Conservation (phyloP, 2,329 filamentous ascomycete genomes). For the Nothomitra cinnamomea region DNA sequence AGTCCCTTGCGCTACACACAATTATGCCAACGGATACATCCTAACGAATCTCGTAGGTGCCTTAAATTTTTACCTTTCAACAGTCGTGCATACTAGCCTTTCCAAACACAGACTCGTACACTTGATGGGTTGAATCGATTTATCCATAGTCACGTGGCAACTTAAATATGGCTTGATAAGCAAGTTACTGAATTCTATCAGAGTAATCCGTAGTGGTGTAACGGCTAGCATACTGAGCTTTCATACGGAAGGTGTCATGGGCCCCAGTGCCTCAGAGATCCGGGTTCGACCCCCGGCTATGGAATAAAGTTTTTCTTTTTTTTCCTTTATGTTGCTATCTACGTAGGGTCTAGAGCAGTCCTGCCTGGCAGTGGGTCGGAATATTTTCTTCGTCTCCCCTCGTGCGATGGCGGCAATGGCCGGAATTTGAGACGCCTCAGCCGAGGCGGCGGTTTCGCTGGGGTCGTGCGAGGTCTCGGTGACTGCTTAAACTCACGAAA, state of each 20-base stretch:
- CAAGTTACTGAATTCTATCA: background rate
- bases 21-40: background rate
- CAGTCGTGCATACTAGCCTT: background rate
- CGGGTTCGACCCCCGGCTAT: constrained; percentile 1
- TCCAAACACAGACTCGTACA: background rate
- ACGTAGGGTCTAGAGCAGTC: too few relatives aligned
- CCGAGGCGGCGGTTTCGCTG: too few relatives aligned
- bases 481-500: too few relatives aligned
- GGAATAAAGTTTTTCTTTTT: background rate
- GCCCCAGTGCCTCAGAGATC: background rate
- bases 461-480: too few relatives aligned
- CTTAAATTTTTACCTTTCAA: too few relatives aligned
- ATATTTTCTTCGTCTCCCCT: too few relatives aligned
- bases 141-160: background rate
- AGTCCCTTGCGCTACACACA: background rate
- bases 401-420: too few relatives aligned
- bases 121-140: background rate
- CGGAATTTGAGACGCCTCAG: too few relatives aligned
- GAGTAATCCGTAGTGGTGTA: background rate
- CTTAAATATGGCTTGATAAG: background rate
- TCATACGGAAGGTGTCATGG: background rate
- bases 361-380: too few relatives aligned
- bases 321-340: too few relatives aligned
- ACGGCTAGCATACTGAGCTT: constrained; percentile 2
- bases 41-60: background rate